Base-by-base conservation (phyloP, 75 land plant species). In the Sequoiadendron giganteum region DNA sequence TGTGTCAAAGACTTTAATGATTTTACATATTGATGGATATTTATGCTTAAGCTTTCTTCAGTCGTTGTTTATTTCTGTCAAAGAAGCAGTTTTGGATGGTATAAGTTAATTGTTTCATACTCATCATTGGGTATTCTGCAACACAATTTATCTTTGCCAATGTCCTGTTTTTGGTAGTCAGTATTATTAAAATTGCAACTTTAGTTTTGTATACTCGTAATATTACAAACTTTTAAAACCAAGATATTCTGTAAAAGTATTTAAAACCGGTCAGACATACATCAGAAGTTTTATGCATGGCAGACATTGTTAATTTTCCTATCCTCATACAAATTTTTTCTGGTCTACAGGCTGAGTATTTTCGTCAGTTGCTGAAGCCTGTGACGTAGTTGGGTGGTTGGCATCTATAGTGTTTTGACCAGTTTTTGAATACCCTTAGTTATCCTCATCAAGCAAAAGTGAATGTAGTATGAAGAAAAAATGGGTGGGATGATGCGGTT, bases 351-450 rank as follows among this genome's bases (percentile, higher is more conserved):
- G 96, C 94, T 58, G 95, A 95, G 55, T 95, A 95, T 82, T 95
- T 95, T 70, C 96, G 96, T 49, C 96, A 93, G 42, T 86, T 95
- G 91, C 92, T 95, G n/a, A 95, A 95, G 79, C 96, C 96, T 55
- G 95, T 95, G 11, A 95, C 96, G 96, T 95, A 95, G 93, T 43
- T 3, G 40, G 42, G 86, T 32, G 28, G 32, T 39, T 88, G 65
- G 45, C 40, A 36, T 77, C 36, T 39, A 80, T n/a, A 45, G 49
- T 30, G 49, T 82, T 55, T 61, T 79, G 6, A 28, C 39, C 86
- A 55, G 86, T 58, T 36, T 85, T 85, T 32, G 36, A 76, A 81
- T 81, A 25, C 85, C 85, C 10, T 61, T 14, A 58, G 80, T 86
- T 40, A 76, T 15, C 84, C 72, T 55, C 14, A 86, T 81, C 72